These are phyloP conservation scores for Rhododendron williamsianum DNA, from an alignment of 148 eudicot species.

Conservation along the genomic window DNA sequence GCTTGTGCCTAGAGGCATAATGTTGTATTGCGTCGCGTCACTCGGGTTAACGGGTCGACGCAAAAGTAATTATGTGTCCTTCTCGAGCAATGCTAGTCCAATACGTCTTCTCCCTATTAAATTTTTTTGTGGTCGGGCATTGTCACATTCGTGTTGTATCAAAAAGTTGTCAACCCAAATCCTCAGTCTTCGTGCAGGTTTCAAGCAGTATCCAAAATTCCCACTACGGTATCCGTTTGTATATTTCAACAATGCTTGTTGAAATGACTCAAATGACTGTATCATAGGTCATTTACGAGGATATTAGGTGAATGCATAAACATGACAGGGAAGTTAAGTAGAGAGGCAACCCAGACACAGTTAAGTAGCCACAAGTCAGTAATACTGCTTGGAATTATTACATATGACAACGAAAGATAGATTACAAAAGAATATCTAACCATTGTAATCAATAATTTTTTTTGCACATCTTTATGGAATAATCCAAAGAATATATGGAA, in stretches of 20 bases:
- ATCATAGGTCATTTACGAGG: neutral
- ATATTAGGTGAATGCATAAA: neutral
- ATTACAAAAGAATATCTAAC: neutral
- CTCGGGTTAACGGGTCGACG: neutral
- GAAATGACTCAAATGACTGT: neutral
- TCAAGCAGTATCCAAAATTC: neutral
- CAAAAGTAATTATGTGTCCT: neutral
- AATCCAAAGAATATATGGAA: neutral
- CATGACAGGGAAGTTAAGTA: neutral
- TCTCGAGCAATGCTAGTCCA: neutral
- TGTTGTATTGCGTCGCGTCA: neutral
- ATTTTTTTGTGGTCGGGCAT: neutral
- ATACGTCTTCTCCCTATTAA: neutral
- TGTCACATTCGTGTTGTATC: too few species aligned
- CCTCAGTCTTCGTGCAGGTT: neutral
- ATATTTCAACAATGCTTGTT: neutral
- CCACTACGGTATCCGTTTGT: neutral
- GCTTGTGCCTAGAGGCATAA: neutral
- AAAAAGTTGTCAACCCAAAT: too few species aligned
- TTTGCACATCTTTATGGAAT: neutral
- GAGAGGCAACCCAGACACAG: neutral
- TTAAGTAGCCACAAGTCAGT: neutral
- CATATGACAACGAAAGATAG: too few species aligned
- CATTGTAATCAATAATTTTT: neutral
- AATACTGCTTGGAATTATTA: neutral